These are phyloP conservation scores for Colletotrichum sp. DNA, from an alignment of 2,329 filamentous ascomycete genomes.

Conservation along the genomic window DNA sequence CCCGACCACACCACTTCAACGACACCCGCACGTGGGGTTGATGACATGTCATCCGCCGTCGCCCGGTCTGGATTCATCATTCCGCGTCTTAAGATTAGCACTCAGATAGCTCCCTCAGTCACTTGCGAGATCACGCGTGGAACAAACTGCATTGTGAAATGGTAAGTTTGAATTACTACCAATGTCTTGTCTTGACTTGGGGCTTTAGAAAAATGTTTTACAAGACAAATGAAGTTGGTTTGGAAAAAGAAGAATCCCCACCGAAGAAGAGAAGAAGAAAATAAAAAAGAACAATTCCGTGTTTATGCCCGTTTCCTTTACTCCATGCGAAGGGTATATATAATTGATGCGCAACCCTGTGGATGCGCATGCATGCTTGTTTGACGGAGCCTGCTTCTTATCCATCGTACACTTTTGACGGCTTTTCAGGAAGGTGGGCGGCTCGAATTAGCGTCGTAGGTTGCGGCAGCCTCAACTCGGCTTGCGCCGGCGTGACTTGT, in stretches of 20 bases:
- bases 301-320: constrained; percentile 18
- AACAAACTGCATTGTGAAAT: not conserved
- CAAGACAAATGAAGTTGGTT: not conserved
- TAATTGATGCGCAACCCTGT: constrained; percentile 1
- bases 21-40: not conserved
- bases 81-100: not conserved
- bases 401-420: constrained; percentile 10
- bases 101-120: not conserved
- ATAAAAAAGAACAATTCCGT: not conserved
- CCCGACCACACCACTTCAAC: constrained; percentile 1
- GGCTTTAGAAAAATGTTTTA: not conserved
- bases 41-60: not conserved
- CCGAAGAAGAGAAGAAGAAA: not conserved
- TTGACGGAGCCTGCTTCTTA: not conserved
- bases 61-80: not conserved
- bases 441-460: not conserved
- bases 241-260: not conserved
- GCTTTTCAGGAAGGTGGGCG: not conserved
- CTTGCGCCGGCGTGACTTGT: not conserved
- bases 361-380: constrained; percentile 5
- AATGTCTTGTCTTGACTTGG: not conserved
- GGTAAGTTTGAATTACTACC: constrained; percentile 8
- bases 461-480: not conserved
- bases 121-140: not conserved
- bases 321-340: constrained; percentile 22